Evolutionary conservation across 306 rosid genomes (phyloP).

Genomic region (Vicia faba): DNA sequence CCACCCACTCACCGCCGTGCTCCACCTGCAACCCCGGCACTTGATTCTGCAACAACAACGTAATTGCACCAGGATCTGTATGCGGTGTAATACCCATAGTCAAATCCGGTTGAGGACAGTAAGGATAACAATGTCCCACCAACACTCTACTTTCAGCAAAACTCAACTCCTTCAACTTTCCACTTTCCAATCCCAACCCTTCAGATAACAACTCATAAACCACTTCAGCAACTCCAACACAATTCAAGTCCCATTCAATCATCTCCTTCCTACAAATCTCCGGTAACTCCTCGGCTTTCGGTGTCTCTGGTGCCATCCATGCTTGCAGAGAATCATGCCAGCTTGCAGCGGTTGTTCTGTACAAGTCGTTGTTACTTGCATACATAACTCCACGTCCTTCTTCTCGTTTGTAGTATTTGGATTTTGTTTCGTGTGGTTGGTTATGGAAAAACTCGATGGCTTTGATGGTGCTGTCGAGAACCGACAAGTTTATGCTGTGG

Average conservation of each 20-base stretch:
- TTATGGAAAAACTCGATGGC: conserved; percentile 48
- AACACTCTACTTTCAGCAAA: background rate
- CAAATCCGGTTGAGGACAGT: conserved; percentile 20
- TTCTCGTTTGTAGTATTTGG: conserved; percentile 45
- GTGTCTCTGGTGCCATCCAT: background rate
- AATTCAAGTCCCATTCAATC: background rate
- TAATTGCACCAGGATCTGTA: conserved; percentile 4
- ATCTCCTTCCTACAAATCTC: conserved; percentile 6
- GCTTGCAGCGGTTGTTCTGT: background rate
- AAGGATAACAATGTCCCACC: conserved; percentile 7
- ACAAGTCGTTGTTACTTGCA: conserved; percentile 1
- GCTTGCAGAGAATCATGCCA: conserved; percentile 8
- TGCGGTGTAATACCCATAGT: conserved; percentile 8
- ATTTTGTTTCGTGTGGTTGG: conserved; percentile 40
- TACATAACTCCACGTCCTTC: conserved; percentile 30
- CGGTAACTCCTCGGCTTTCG: background rate
- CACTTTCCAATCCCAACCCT: conserved; percentile 8
- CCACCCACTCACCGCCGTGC: background rate
- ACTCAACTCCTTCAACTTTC: conserved; percentile 2
- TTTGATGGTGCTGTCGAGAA: conserved; percentile 30
- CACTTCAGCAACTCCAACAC: background rate
- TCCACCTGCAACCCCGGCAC: background rate
- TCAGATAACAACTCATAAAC: conserved; percentile 7
- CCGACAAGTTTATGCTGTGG: conserved; percentile 36
- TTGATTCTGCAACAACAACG: conserved; percentile 8